Conservation (phyloP, 2,329 filamentous ascomycete species). For the Rosellinia necatrix region DNA sequence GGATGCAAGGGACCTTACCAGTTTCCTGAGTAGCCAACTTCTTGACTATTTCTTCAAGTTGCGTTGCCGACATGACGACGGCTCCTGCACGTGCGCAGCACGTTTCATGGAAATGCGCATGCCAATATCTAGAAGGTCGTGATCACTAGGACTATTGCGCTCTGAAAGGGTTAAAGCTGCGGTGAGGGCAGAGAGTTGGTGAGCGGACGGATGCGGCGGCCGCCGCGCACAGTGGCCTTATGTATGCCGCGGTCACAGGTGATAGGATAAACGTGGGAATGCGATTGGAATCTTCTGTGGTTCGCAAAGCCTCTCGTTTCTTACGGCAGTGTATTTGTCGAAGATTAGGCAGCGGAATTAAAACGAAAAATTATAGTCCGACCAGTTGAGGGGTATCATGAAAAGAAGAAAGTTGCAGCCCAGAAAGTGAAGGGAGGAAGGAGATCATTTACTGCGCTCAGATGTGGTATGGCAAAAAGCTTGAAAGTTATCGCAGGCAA, state of each 20-base stretch:
- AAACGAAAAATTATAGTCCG: slow-evolving; percentile 18
- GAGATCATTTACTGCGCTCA: slow-evolving; percentile 5
- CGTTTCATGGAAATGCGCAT: slow-evolving; percentile 10
- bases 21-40: slow-evolving; percentile 60
- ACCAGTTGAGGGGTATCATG: slow-evolving; percentile 34
- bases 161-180: too few relatives aligned
- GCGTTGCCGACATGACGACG: slow-evolving; percentile 64
- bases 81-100: slow-evolving; percentile 44
- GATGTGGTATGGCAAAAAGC: slow-evolving; percentile 12
- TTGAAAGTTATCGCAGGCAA: too few relatives aligned
- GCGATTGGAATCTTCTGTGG: not conserved
- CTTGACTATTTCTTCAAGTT: slow-evolving; percentile 67
- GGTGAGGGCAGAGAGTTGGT: not conserved
- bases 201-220: not conserved
- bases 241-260: too few relatives aligned
- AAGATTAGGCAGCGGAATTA: slow-evolving; percentile 20
- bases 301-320: not conserved
- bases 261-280: not conserved
- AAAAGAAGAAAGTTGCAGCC: slow-evolving; percentile 29
- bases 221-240: too few relatives aligned
- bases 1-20: slow-evolving; percentile 48
- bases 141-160: too few relatives aligned
- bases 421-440: slow-evolving; percentile 11
- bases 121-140: not conserved
- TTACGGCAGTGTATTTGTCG: not conserved